Base-by-base conservation (phyloP, 2,329 filamentous ascomycete genomes). In the Phialophora chinensis region DNA sequence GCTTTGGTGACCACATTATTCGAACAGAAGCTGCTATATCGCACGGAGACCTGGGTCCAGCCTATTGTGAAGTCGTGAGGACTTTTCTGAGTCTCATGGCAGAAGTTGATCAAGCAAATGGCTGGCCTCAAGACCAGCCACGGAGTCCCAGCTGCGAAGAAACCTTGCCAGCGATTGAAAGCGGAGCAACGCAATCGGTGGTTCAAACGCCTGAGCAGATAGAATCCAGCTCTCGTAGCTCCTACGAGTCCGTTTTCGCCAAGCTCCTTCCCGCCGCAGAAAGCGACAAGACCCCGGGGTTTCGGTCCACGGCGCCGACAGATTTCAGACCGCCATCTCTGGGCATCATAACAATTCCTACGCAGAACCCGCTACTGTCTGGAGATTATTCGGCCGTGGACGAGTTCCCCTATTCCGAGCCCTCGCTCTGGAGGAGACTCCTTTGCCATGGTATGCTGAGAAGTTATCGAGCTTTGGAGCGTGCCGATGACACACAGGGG, bases 401-500 rank as follows among this genome's bases (percentile, higher is more conserved):
- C 10, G 44, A 53, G 38, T 23, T 59, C 14, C 31, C 56, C 1
- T 61, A 20, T 61, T 27, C 58, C n/a, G 58, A 47, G 8, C 29
- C 44, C 11, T 53, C 47, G 20, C 17, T 61, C 27, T 47, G 47
- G 44, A 49, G 33, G 25, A 33, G 58, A 38, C 27, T 52, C 25
- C 10, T 53, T 11, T 29, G 27, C 12, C 25, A 53, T 12, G 58
- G 27, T 4, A 52, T 61, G 44, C 33, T 52, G n/a, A 49, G 29
- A 33, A 61, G 29, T 38, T 61, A 61, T 23, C 47, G 50, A 31
- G 49, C 60, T 29, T 55, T 62, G 29, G 14, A 31, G 20, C 12
- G 33, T 2, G 29, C n/a, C n/a, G 23, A 29, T 33, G 31, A 44
- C 14, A 4, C 2, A 10, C 44, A 35, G 27, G 49, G 38, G 2